Evolutionary conservation across 345 rosid genomes (phyloP).

Genomic region (Salix caprea): DNA sequence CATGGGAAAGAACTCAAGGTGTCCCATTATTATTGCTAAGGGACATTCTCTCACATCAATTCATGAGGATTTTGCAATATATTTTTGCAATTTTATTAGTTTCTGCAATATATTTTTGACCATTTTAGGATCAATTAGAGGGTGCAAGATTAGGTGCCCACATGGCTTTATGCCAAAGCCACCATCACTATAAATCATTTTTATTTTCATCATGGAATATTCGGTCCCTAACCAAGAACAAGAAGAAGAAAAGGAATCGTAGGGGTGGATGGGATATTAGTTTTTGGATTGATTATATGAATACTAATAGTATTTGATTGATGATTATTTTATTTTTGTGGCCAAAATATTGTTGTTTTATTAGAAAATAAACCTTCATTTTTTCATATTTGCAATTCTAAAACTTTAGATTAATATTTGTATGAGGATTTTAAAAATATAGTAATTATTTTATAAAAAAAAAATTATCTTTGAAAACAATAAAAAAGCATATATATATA

Average conservation of each 20-base stretch:
- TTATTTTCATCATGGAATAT: constrained; percentile 4
- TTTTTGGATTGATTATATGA: not conserved
- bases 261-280: not conserved
- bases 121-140: constrained; percentile 7
- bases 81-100: not conserved
- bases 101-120: constrained; percentile 6
- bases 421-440: too few species aligned
- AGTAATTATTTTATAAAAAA: accelerated
- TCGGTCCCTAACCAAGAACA: not conserved
- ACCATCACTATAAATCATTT: constrained; percentile 20
- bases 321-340: not conserved
- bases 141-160: constrained; percentile 21
- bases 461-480: too few species aligned
- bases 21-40: constrained; percentile 14
- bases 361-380: too few species aligned
- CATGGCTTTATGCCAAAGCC: constrained; percentile 38
- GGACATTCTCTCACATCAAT: constrained; percentile 14
- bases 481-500: too few species aligned
- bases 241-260: not conserved
- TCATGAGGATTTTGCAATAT: not conserved
- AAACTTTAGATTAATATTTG: too few species aligned
- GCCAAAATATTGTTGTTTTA: too few species aligned
- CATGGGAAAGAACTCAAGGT: not conserved
- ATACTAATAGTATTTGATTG: not conserved
- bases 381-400: too few species aligned